Base-by-base conservation (phyloP, 352 stramenopile species). In the Globisporangium middletonii region DNA sequence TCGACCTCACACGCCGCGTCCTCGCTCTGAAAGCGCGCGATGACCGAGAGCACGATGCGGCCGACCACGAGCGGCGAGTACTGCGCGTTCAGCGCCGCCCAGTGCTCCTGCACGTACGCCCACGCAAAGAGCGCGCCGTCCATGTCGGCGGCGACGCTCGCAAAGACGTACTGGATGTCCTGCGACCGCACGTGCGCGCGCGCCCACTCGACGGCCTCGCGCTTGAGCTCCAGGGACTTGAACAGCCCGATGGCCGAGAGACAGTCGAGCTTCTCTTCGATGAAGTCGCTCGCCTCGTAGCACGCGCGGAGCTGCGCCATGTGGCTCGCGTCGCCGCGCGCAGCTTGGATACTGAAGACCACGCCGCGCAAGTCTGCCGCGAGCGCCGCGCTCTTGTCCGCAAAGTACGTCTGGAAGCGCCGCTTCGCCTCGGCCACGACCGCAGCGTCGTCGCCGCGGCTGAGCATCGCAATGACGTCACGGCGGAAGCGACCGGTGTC, bases 151-250 rank as follows among this genome's bases (percentile, higher is more conserved):
- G 74, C 74, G 19, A 94, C 74, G 33, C 79, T 77, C 12, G 48
- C 65, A 52, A 95, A 82, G 5, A 79, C 63, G 5, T 56, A 62
- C 18, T 72, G 64, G 45, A 86, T 77, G 41, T 95, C 83, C 61
- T 95, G 83, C 19, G 70, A 67, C 0, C 82, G 78, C 11, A 92
- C 78, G 42, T 75, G 74, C 13, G 72, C 67, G 3, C 94, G 55
- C 3, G 77, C 72, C 77, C 81, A 96, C 49, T 92, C 74, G n/a
- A 96, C 69, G 11, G 88, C 75, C 51, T 85, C 69, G 38, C 65
- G 67, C 61, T 93, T 84, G 4, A 71, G 37, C 18, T 59, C 48
- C 23, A 64, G 52, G 49, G 72, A 57, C 26, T 72, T 67, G 11
- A 88, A 67, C 27, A 60, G 71, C 8, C 82, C 83, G 49, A 94